Conservation (phyloP, 2,329 filamentous ascomycete genomes). For the Aspergillus sp. region DNA sequence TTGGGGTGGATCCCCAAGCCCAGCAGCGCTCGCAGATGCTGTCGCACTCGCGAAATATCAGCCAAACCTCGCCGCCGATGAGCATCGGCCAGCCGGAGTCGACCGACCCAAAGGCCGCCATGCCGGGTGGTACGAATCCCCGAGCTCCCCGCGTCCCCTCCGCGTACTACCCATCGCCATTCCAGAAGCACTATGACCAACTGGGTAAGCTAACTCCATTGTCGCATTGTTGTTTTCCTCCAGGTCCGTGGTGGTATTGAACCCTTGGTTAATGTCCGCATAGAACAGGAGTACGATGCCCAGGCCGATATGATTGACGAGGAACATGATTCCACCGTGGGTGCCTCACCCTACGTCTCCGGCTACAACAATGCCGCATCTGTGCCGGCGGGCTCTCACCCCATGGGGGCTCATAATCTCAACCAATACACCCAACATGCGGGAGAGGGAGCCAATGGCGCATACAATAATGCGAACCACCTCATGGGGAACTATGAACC, state of each 20-base stretch:
- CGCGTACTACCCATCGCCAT: conserved; percentile 78
- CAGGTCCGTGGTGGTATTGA: conserved; percentile 60
- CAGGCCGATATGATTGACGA: conserved; percentile 88
- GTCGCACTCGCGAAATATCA: conserved; percentile 38
- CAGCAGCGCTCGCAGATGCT: conserved; percentile 50
- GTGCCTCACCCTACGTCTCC: conserved; percentile 67
- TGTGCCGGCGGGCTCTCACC: conserved; percentile 43
- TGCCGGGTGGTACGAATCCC: conserved; percentile 29
- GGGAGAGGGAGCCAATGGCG: conserved; percentile 39
- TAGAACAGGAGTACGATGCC: conserved; percentile 97
- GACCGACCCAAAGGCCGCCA: conserved; percentile 36
- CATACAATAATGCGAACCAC: conserved; percentile 50
- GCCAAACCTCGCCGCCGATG: conserved; percentile 37
- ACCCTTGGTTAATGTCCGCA: conserved; percentile 60
- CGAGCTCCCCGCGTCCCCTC: conserved; percentile 44
- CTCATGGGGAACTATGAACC: conserved; percentile 76
- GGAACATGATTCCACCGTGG: conserved; percentile 68
- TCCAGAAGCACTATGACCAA: conserved; percentile 93
- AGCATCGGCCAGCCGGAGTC: conserved; percentile 42
- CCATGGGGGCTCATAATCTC: conserved; percentile 46
- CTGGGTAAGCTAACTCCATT: conserved; percentile 75
- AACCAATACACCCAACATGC: conserved; percentile 41
- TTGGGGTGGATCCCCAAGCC: conserved; percentile 55
- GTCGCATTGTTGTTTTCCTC: conserved; percentile 43
- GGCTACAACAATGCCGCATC: conserved; percentile 46